phyloP scores from a whole-genome alignment of 2,329 filamentous ascomycete genomes.

The Beauveria sp. region DNA sequence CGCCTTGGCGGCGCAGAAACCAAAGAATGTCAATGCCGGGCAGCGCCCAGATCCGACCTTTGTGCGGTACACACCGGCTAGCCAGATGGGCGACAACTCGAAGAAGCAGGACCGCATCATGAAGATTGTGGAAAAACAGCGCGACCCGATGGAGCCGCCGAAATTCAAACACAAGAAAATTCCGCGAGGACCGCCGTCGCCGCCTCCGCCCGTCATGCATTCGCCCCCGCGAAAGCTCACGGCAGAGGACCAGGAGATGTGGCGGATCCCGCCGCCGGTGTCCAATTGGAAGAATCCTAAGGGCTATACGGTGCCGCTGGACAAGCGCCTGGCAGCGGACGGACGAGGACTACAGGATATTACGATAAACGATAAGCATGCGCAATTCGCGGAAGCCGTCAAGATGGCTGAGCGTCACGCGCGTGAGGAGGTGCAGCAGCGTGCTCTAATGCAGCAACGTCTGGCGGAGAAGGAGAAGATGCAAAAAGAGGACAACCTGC shows the following conservation, averaged over 20 bases:
- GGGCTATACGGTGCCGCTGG: slow-evolving; percentile 90
- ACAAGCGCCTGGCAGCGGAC: slow-evolving; percentile 91
- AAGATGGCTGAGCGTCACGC: slow-evolving; percentile 93
- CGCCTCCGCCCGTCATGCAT: slow-evolving; percentile 89
- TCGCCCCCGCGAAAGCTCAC: slow-evolving; percentile 92
- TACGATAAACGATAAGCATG: slow-evolving; percentile 97
- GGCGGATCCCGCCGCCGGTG: slow-evolving; percentile 80
- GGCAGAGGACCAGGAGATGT: slow-evolving; percentile 92
- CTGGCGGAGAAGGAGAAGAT: slow-evolving; percentile 94
- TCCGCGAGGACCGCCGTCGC: slow-evolving; percentile 81
- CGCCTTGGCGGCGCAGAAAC: slow-evolving; percentile 85
- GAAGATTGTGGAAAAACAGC: slow-evolving; percentile 93
- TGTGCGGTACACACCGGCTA: slow-evolving; percentile 89
- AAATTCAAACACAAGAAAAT: slow-evolving; percentile 99
- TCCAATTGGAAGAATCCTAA: slow-evolving; percentile 99
- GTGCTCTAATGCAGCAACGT: slow-evolving; percentile 90
- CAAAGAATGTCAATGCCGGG: slow-evolving; percentile 86
- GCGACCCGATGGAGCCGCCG: slow-evolving; percentile 92
- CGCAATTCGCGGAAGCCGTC: slow-evolving; percentile 87
- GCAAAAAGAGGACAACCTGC: slow-evolving; percentile 87
- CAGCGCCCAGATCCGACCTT: slow-evolving; percentile 79
- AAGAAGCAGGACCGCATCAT: slow-evolving; percentile 93
- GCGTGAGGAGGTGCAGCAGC: slow-evolving; percentile 87
- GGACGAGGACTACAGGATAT: slow-evolving; percentile 87
- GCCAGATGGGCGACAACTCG: slow-evolving; percentile 85